phyloP scores from a whole-genome alignment of 768 basidiomycete genomes.

The Xerocomus potaroensis region DNA sequence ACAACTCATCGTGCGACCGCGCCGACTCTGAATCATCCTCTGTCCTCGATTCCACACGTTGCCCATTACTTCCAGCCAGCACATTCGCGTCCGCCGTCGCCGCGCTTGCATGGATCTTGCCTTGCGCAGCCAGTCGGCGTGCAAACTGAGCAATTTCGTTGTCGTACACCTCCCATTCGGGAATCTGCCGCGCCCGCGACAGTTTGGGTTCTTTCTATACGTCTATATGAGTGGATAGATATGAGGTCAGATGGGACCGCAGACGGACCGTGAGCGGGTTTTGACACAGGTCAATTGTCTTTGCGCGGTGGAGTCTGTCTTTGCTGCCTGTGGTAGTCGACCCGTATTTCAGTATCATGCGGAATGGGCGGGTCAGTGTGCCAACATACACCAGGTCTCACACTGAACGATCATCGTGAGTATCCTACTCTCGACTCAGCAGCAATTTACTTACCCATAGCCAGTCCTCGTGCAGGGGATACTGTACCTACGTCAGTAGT shows the following conservation, averaged over 20 bases:
- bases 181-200: slow-evolving; percentile 87
- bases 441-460: slow-evolving; percentile 66
- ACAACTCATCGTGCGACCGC: slow-evolving; percentile 19
- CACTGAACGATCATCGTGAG: slow-evolving; percentile 49
- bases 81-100: slow-evolving; percentile 67
- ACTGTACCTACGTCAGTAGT: slow-evolving; percentile 40
- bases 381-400: slow-evolving; percentile 91
- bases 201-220: slow-evolving; percentile 95
- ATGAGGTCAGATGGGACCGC: background rate
- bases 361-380: background rate
- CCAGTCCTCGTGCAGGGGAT: slow-evolving; percentile 90
- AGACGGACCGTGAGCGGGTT: slow-evolving; percentile 84
- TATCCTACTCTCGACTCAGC: background rate
- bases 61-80: slow-evolving; percentile 49
- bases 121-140: slow-evolving; percentile 62
- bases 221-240: background rate
- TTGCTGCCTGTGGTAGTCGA: slow-evolving; percentile 63
- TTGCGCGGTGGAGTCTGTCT: slow-evolving; percentile 71
- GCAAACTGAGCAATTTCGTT: slow-evolving; percentile 83
- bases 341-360: background rate
- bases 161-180: slow-evolving; percentile 97
- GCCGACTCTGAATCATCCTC: background rate
- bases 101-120: slow-evolving; percentile 62
- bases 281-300: slow-evolving; percentile 94
- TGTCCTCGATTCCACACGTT: background rate